Conservation (phyloP, 2,329 filamentous ascomycete species). For the Epichloe sibirici region DNA sequence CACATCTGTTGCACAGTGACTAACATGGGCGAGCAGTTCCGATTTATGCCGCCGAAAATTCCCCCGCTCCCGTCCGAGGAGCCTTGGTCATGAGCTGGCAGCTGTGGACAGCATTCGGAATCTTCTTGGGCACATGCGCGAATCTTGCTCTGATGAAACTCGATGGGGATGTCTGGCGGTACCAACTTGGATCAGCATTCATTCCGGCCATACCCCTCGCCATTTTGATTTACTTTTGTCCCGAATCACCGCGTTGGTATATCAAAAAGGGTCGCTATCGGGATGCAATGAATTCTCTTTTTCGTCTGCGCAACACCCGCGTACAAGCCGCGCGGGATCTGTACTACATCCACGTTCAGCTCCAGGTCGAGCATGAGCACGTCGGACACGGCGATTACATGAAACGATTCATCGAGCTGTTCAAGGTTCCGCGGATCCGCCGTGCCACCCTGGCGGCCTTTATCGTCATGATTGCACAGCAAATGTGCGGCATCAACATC, state of each 20-base stretch:
- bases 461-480: conserved; percentile 68
- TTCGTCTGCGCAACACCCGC: conserved; percentile 37
- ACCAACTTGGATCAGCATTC: conserved; percentile 53
- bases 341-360: conserved; percentile 52
- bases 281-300: conserved; percentile 46
- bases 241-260: conserved; percentile 52
- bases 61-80: conserved; percentile 56
- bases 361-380: conserved; percentile 45
- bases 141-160: conserved; percentile 37
- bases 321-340: conserved; percentile 49
- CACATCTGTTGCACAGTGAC: neutral
- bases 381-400: conserved; percentile 42
- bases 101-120: conserved; percentile 53
- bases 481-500: conserved; percentile 61
- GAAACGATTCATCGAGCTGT: conserved; percentile 50
- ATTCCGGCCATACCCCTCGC: conserved; percentile 45
- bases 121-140: conserved; percentile 47
- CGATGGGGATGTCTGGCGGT: conserved; percentile 38
- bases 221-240: conserved; percentile 51
- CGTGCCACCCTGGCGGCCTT: conserved; percentile 66
- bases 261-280: conserved; percentile 53
- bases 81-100: conserved; percentile 77
- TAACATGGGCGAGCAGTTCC: conserved; percentile 35
- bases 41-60: conserved; percentile 64
- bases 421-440: conserved; percentile 56